These are phyloP conservation scores for Poa annua DNA, from an alignment of 176 grass and related monocot species.

Conservation along the genomic window DNA sequence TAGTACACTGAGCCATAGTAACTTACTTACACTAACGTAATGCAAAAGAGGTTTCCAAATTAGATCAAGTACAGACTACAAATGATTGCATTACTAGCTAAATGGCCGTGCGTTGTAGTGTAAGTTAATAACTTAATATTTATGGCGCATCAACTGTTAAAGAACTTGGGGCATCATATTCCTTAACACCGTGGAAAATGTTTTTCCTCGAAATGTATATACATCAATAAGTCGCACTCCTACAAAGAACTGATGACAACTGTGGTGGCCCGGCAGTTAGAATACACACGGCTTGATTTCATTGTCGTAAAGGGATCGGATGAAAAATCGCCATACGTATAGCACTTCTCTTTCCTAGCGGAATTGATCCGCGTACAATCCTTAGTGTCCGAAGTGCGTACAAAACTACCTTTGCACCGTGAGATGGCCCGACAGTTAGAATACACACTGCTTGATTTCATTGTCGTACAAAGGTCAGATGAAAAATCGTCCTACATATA, in stretches of 20 bases:
- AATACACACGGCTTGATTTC: no score
- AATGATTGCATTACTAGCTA: neutral
- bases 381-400: no score
- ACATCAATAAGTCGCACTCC: neutral
- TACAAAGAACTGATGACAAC: neutral
- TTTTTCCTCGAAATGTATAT: neutral
- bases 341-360: no score
- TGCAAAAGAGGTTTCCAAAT: neutral
- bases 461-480: no score
- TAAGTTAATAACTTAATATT: neutral
- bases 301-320: no score
- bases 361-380: no score
- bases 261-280: neutral
- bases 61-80: neutral
- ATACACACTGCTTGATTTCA: no score
- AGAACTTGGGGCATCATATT: neutral
- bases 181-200: neutral
- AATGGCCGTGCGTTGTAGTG: neutral
- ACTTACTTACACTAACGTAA: neutral
- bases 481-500: no score
- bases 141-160: neutral
- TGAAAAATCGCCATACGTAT: no score
- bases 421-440: no score
- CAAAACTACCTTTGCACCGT: no score
- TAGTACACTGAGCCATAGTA: neutral